phyloP scores from a whole-genome alignment of 495 filamentous ascomycete species.

The Entonaema liquescens region DNA sequence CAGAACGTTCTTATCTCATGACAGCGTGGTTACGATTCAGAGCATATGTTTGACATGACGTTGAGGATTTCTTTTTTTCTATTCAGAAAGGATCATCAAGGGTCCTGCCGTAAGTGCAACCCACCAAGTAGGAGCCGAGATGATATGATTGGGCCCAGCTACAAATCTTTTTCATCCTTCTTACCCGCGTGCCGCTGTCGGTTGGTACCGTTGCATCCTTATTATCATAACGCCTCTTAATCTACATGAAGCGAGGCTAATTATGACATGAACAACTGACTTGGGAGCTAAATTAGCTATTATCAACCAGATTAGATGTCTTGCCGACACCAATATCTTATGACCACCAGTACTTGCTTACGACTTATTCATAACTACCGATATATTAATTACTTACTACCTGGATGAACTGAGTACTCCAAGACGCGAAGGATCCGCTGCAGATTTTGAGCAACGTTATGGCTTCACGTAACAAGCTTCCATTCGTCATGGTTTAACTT shows the following conservation, averaged over 20 bases:
- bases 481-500: too few relatives aligned
- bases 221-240: neutral
- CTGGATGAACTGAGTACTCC: too few relatives aligned
- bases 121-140: neutral
- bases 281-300: neutral
- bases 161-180: neutral
- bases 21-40: neutral
- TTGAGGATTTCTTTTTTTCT: neutral
- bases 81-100: neutral
- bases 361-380: too few relatives aligned
- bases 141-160: constrained; percentile 3
- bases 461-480: too few relatives aligned
- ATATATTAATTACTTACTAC: too few relatives aligned
- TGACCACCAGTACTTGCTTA: too few relatives aligned
- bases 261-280: neutral
- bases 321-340: neutral
- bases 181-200: neutral
- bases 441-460: too few relatives aligned
- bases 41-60: neutral
- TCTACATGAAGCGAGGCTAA: neutral
- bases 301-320: neutral
- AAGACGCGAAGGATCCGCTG: too few relatives aligned
- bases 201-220: neutral
- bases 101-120: neutral
- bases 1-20: neutral